Percentiles rank a stretch among this genome's conserved stretches.
Evolutionary conservation across 306 rosid species (phyloP).

Genomic region (Hippophae rhamnoides): DNA sequence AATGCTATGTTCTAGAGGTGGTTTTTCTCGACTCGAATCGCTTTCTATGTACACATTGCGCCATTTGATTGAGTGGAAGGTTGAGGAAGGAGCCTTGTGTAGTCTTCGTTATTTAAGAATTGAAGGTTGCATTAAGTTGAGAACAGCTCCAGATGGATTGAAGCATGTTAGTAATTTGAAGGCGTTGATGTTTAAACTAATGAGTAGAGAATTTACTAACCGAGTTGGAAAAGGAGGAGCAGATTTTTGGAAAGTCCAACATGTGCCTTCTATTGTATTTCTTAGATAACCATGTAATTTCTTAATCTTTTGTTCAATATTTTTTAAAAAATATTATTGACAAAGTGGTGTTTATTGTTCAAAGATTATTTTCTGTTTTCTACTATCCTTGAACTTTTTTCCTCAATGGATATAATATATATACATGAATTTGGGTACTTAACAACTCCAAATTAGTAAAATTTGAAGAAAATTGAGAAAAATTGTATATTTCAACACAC

Average conservation of each 20-base stretch:
- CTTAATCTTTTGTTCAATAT: too few species aligned
- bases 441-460: too few species aligned
- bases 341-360: too few species aligned
- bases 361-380: too few species aligned
- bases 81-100: not conserved
- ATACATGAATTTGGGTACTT: too few species aligned
- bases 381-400: too few species aligned
- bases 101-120: not conserved
- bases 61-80: not conserved
- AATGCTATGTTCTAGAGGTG: not conserved
- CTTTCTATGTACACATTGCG: not conserved
- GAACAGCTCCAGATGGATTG: slow-evolving; percentile 38
- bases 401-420: too few species aligned
- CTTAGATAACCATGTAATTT: not conserved
- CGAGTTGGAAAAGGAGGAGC: slow-evolving; percentile 31
- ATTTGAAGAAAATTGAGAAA: too few species aligned
- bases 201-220: slow-evolving; percentile 24
- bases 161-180: slow-evolving; percentile 16
- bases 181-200: slow-evolving; percentile 30
- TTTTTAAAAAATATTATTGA: too few species aligned
- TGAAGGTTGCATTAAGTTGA: slow-evolving; percentile 1
- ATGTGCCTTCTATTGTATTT: slow-evolving; percentile 32
- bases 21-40: slow-evolving; percentile 5
- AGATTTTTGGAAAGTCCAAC: slow-evolving; percentile 40
- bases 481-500: too few species aligned